These are phyloP conservation scores for Phlebopus sp. DNA, from an alignment of 1,284 basidiomycete genomes.

Conservation along the genomic window DNA sequence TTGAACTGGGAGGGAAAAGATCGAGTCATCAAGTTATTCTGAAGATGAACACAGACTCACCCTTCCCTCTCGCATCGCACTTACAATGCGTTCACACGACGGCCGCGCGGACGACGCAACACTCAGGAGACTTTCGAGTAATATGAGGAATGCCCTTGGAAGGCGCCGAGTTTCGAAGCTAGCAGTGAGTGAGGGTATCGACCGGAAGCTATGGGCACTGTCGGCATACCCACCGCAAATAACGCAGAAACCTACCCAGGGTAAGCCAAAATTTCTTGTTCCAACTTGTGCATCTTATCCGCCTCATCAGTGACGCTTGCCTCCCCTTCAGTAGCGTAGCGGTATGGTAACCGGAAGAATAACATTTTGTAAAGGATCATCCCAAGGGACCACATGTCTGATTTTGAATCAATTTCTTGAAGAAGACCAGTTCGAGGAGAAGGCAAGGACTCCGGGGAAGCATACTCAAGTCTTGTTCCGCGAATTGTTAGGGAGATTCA, in stretches of 20 bases:
- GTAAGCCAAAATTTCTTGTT: conserved; percentile 75
- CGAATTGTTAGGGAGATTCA: conserved; percentile 7
- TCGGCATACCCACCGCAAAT: conserved; percentile 5
- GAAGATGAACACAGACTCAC: conserved; percentile 38
- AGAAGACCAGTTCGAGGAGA: conserved; percentile 64
- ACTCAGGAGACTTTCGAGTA: conserved; percentile 72
- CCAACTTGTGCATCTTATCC: conserved; percentile 63
- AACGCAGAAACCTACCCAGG: conserved; percentile 49
- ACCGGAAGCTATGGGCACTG: conserved; percentile 53
- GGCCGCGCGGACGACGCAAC: conserved; percentile 61
- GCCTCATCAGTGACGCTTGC: conserved; percentile 46
- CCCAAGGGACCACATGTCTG: conserved; percentile 87
- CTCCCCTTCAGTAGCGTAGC: conserved; percentile 56
- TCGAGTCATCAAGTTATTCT: neutral
- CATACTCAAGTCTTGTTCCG: conserved; percentile 64
- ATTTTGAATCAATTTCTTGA: conserved; percentile 78
- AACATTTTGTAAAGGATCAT: conserved; percentile 91
- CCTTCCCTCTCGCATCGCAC: conserved; percentile 63
- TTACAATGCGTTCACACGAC: conserved; percentile 66
- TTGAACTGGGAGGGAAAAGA: conserved; percentile 17
- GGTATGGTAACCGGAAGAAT: conserved; percentile 84
- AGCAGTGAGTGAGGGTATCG: conserved; percentile 45
- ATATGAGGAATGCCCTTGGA: conserved; percentile 62
- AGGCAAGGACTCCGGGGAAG: conserved; percentile 83
- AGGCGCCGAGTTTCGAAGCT: conserved; percentile 67